Base-by-base conservation (phyloP, 257 asterid species). In the Ajuga chamaepitys region DNA sequence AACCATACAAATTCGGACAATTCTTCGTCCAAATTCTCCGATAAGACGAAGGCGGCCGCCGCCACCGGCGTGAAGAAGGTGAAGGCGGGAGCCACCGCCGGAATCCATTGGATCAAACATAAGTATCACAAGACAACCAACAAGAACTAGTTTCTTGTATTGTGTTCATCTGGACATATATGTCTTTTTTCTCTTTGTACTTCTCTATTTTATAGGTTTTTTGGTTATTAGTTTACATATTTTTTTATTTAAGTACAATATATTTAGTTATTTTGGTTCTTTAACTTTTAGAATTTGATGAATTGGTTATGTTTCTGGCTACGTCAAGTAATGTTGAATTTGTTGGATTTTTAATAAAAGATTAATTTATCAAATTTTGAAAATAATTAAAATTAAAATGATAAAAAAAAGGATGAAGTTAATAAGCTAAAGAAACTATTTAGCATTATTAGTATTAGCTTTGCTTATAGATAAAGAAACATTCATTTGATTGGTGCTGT, bases 61-160 rank as follows among this genome's bases (percentile, higher is more conserved):
- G 45, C 89, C 64, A 81, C 95, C 56, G 92, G 98, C 3, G 75
- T 64, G 42, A 88, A 70, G 86, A 91, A 86, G 74, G 95, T 85
- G 20, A 92, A 88, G 86, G 75, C 77, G 0, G 88, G 96, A 53
- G 86, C 95, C 34, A 58, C 88, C 54, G 81, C 85, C 42, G 93
- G 95, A 13, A 24, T 88, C 45, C 81, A 79, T 7, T 86, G 96
- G 98, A 80, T 88, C 75, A 92, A 92, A 37, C 79, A 70, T 16
- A 92, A 86, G 80, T 85, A 78, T 59, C 84, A 82, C 0, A 83
- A 79, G 76, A 79, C 84, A 32, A 69, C 84, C 3, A 80, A 81
- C 24, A 85, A 85, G 64, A 74, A 74, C 62, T 76, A 76, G 74
- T 22, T 6, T 18, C 7, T 12, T 35, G 53, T 2, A 9, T 21